Evolutionary conservation across 345 rosid species (phyloP).

Genomic region (Aegle marmelos): DNA sequence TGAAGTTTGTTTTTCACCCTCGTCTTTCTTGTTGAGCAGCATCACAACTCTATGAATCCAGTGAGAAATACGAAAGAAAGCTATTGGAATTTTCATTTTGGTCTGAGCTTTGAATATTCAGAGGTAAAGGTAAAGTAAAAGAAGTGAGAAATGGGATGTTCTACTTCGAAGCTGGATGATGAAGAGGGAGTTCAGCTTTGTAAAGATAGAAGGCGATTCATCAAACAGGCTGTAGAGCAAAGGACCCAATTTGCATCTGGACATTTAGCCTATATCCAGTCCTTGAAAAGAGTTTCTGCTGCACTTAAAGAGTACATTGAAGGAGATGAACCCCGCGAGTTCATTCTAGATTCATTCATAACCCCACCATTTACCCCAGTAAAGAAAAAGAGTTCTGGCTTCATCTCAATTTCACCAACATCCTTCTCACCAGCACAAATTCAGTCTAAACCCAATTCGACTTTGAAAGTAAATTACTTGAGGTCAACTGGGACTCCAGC

Average conservation of each 20-base stretch:
- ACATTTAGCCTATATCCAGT: conserved; percentile 77
- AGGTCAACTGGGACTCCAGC: conserved; percentile 68
- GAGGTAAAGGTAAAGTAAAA: conserved; percentile 9
- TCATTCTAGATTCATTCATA: conserved; percentile 57
- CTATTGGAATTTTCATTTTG: conserved; percentile 20
- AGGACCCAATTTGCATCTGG: conserved; percentile 76
- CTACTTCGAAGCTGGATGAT: conserved; percentile 78
- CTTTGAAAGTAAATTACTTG: conserved; percentile 56
- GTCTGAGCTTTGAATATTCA: conserved; percentile 26
- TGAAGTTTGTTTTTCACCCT: neutral
- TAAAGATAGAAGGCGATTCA: conserved; percentile 80
- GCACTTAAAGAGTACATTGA: conserved; percentile 75
- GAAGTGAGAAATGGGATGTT: conserved; percentile 79
- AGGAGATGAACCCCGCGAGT: conserved; percentile 70
- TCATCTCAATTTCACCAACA: conserved; percentile 64
- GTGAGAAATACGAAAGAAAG: conserved; percentile 18
- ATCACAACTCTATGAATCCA: conserved; percentile 38
- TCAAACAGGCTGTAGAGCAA: conserved; percentile 86
- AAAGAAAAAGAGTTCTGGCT: conserved; percentile 60
- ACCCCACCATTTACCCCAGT: conserved; percentile 53
- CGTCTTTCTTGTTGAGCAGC: conserved; percentile 27
- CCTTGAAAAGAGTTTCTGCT: conserved; percentile 77
- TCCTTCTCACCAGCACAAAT: conserved; percentile 45
- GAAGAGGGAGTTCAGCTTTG: conserved; percentile 97
- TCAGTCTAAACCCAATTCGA: conserved; percentile 41